These are phyloP conservation scores for Irineochytrium annulatum DNA, from an alignment of 192 early-diverging fungal species.

Conservation along the genomic window DNA sequence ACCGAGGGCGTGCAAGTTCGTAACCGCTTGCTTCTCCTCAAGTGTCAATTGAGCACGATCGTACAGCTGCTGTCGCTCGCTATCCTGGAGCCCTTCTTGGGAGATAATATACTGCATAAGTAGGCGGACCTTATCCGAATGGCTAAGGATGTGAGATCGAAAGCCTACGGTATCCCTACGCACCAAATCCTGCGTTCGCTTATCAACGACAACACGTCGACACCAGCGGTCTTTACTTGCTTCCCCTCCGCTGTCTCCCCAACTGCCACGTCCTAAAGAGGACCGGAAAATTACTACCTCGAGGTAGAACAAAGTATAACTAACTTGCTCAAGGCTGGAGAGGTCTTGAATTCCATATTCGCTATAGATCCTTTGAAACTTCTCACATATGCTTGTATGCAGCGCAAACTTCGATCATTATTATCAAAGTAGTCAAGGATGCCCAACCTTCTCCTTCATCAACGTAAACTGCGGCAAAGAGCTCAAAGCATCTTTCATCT, in stretches of 20 bases:
- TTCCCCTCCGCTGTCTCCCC: slow-evolving; percentile 67
- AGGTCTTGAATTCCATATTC: slow-evolving; percentile 55
- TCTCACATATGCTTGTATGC: slow-evolving; percentile 70
- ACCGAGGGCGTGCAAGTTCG: slow-evolving; percentile 68
- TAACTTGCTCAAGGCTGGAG: slow-evolving; percentile 63
- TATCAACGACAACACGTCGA: slow-evolving; percentile 1
- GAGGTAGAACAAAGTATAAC: background rate
- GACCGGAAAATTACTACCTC: no score
- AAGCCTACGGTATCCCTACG: background rate
- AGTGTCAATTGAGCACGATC: slow-evolving; percentile 57
- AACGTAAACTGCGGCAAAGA: slow-evolving; percentile 80
- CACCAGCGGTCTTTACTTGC: slow-evolving; percentile 13
- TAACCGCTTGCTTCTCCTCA: slow-evolving; percentile 70
- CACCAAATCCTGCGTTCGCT: slow-evolving; percentile 9
- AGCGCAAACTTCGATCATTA: slow-evolving; percentile 49
- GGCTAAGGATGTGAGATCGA: slow-evolving; percentile 32
- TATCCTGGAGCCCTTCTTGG: slow-evolving; percentile 64
- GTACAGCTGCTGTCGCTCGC: slow-evolving; percentile 64
- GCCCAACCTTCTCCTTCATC: slow-evolving; percentile 51
- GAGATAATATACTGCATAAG: slow-evolving; percentile 71
- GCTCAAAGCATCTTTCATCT: slow-evolving; percentile 74
- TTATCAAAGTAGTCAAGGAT: background rate
- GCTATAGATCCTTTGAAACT: slow-evolving; percentile 65
- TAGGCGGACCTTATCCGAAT: slow-evolving; percentile 69
- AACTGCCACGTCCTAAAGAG: slow-evolving; percentile 57